Conservation (phyloP, 2,329 filamentous ascomycete genomes). For the Cordyceps javanica region DNA sequence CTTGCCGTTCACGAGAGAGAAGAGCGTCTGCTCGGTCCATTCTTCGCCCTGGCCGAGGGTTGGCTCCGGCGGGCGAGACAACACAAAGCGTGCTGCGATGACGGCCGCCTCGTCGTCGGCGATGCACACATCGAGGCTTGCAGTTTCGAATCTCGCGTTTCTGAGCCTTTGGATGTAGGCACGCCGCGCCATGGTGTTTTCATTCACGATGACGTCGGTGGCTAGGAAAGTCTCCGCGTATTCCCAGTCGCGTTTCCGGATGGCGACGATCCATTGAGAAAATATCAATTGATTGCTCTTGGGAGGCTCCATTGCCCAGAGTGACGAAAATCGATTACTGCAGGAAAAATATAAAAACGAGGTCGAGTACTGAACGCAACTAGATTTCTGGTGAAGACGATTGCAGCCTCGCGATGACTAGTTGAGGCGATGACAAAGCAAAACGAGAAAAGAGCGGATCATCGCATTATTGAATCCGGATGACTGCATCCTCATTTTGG, state of each 20-base stretch:
- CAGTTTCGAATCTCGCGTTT: neutral
- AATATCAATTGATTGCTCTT: neutral
- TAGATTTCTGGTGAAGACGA: neutral
- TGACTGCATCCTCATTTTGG: too few species aligned
- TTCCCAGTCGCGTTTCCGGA: neutral
- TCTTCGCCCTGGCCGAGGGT: neutral
- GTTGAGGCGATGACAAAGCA: neutral
- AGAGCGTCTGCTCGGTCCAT: neutral
- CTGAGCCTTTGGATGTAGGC: neutral
- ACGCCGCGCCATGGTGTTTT: neutral
- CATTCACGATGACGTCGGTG: conserved; percentile 3
- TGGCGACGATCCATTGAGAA: neutral
- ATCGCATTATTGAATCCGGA: neutral
- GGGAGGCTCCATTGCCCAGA: neutral
- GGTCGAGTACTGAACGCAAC: neutral
- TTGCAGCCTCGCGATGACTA: neutral
- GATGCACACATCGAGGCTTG: neutral
- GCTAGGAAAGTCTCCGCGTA: neutral
- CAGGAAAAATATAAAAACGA: neutral
- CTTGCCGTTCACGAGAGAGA: neutral
- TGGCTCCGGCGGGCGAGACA: neutral
- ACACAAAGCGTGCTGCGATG: neutral
- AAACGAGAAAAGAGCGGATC: neutral
- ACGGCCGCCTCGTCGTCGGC: neutral
- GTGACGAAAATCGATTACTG: neutral